Base-by-base conservation (phyloP, 139 green algal genomes). In the Chlorokybus atmophyticus region DNA sequence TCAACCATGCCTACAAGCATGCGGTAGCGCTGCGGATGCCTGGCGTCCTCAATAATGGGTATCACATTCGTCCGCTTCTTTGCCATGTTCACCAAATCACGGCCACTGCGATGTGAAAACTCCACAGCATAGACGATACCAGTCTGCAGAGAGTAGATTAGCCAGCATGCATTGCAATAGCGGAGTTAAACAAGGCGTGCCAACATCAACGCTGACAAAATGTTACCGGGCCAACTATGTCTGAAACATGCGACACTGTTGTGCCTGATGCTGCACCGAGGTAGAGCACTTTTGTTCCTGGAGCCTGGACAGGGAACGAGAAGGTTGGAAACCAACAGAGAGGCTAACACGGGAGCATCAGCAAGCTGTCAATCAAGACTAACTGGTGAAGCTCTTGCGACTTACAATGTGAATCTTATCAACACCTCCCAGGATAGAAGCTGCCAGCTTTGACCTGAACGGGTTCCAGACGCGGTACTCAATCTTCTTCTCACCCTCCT, bases 1-100 rank as follows among this genome's bases (percentile, higher is more conserved):
- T 99, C 92, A 32, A 99, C 92, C 92, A 99, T 99, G 56, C 87
- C 89, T 55, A 99, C 85, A 42, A 99, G 83, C 92, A 99, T 99
- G 69, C 92, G 81, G 79, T 99, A 99, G 77, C 93, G 94, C 54
- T 86, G 73, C 0, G 92, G 92, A 75, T 98, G 87, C 23, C 92
- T 78, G 1, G 92, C 92, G 54, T 98, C 90, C 79, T 99, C 92
- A 58, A 99, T 98, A 76, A 99, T 99, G 53, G 92, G 92, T 58
- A 99, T 88, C 14, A 99, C 73, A 78, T 99, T 99, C 27, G 92
- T 92, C 29, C 92, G 79, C 82, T 98, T 94, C 84, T 99, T 99
- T 32, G 91, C 92, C 92, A 99, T 99, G 86, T 98, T 98, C 19
- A 98, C 87, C 26, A 99, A 74, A 70, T 99, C 92, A 58, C 92